Conservation (phyloP, 2,329 filamentous ascomycete genomes). For the Neonectria neomacrospora region DNA sequence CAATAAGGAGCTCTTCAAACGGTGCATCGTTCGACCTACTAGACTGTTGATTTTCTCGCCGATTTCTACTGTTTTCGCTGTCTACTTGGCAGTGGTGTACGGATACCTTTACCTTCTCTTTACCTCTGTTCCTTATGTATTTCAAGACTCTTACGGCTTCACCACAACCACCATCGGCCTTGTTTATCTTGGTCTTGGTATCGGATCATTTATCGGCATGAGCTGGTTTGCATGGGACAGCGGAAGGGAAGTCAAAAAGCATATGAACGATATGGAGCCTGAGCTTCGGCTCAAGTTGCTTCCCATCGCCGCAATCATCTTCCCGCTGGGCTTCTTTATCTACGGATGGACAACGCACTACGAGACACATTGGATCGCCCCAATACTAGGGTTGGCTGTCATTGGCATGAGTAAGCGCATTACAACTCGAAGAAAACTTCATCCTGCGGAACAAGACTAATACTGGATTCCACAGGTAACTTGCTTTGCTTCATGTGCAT, state of each 20-base stretch:
- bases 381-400: conserved; percentile 25
- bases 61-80: conserved; percentile 56
- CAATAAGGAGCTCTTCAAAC: conserved; percentile 49
- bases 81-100: conserved; percentile 64
- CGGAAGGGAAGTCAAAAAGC: conserved; percentile 19
- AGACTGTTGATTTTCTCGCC: conserved; percentile 63
- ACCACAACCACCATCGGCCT: conserved; percentile 34
- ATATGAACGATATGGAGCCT: background rate
- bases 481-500: conserved; percentile 29
- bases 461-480: conserved; percentile 5
- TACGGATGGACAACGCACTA: conserved; percentile 36
- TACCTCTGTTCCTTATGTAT: conserved; percentile 65
- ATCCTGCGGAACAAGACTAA: no score
- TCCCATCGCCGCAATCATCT: conserved; percentile 22
- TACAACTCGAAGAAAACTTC: background rate
- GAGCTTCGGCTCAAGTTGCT: conserved; percentile 27
- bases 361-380: conserved; percentile 29
- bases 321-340: conserved; percentile 26
- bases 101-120: conserved; percentile 66
- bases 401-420: conserved; percentile 26
- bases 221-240: conserved; percentile 26
- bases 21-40: conserved; percentile 55
- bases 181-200: conserved; percentile 35
- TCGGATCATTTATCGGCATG: conserved; percentile 31
- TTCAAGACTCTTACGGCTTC: conserved; percentile 55